Percentiles rank a stretch among this genome's conserved stretches.
Evolutionary conservation across 2,329 filamentous ascomycete genomes (phyloP).

Genomic region (Cadophora malorum): DNA sequence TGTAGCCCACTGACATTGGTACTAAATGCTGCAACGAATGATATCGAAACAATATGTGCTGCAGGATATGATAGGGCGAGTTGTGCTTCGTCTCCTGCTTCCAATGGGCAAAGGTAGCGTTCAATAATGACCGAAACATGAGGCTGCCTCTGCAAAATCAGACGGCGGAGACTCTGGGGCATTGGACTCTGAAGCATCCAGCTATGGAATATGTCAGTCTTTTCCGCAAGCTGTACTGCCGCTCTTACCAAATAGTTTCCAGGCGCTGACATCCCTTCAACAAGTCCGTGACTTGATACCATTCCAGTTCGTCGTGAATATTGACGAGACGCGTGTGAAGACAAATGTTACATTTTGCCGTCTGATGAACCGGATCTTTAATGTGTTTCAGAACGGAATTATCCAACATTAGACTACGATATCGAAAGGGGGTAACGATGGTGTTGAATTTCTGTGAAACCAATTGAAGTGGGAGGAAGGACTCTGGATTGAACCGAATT

Average conservation of each 20-base stretch:
- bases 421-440: slow-evolving; percentile 2
- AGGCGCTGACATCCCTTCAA: background rate
- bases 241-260: background rate
- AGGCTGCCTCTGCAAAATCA: background rate
- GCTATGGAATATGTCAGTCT: background rate
- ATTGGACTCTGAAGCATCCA: background rate
- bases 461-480: background rate
- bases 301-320: background rate
- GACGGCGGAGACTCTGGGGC: background rate
- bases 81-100: background rate
- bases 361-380: background rate
- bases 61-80: background rate
- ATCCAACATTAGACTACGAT: background rate
- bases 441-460: slow-evolving; percentile 8
- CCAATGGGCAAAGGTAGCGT: background rate
- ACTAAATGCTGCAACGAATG: background rate
- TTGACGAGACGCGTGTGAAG: background rate
- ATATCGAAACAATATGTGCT: background rate
- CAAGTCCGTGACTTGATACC: background rate
- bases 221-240: background rate
- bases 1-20: background rate
- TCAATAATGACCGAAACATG: background rate
- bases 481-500: background rate
- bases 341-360: background rate
- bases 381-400: background rate